phyloP scores from a whole-genome alignment of 257 asterid species.

The Leptodermis oblonga region DNA sequence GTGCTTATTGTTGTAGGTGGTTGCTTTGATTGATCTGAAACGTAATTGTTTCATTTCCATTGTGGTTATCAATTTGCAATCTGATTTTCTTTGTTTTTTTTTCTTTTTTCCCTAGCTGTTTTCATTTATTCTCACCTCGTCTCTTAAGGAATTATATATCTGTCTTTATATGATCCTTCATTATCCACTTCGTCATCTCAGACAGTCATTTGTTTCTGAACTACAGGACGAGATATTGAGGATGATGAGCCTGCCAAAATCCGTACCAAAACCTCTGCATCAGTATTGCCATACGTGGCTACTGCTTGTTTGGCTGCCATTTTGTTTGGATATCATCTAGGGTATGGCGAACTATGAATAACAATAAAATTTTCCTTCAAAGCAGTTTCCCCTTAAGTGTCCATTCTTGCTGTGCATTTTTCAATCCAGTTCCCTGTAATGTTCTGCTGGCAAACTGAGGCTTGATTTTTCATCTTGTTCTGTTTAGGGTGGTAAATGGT shows the following conservation, averaged over 20 bases:
- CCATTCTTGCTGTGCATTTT: not conserved
- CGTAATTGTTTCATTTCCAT: not conserved
- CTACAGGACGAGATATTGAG: conserved; percentile 66
- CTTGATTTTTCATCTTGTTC: conserved; percentile 12
- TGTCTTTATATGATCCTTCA: not conserved
- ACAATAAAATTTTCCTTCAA: not conserved
- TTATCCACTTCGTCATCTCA: not conserved
- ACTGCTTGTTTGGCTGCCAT: conserved; percentile 88
- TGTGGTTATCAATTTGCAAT: not conserved
- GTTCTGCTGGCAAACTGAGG: not conserved
- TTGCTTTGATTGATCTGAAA: not conserved
- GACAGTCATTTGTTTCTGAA: not conserved
- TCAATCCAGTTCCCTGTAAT: not conserved
- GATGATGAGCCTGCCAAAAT: conserved; percentile 46
- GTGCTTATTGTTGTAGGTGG: not conserved
- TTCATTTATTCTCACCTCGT: not conserved
- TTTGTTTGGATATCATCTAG: conserved; percentile 94
- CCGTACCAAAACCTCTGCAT: conserved; percentile 55
- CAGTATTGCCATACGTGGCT: conserved; percentile 90
- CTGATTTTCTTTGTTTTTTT: conserved; percentile 1
- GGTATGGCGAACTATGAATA: conserved; percentile 40
- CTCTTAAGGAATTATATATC: not conserved
- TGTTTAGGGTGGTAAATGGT: conserved; percentile 91
- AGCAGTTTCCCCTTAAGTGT: not conserved
- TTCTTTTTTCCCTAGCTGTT: too few species aligned